These are phyloP conservation scores for Actinidia chinensis DNA, from an alignment of 179 eudicot genomes.

Conservation along the genomic window DNA sequence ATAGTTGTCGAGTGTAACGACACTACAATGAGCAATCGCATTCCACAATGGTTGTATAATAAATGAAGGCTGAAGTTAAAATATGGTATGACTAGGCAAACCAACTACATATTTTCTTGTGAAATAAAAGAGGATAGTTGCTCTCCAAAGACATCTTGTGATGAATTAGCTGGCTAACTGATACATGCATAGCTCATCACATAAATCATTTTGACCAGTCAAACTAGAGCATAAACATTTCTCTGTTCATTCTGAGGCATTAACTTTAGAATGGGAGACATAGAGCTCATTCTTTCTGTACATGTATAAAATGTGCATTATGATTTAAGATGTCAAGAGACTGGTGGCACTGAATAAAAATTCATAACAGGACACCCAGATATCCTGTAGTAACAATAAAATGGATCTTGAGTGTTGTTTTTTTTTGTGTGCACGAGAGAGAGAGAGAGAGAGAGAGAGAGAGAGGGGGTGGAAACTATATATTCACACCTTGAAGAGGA, in stretches of 20 bases:
- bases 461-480: background rate
- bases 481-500: conserved; percentile 87
- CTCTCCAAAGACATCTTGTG: background rate
- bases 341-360: background rate
- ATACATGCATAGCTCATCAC: background rate
- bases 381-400: background rate
- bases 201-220: background rate
- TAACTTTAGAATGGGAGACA: background rate
- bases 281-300: background rate
- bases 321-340: background rate
- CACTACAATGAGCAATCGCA: background rate
- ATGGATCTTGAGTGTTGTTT: too few relatives aligned
- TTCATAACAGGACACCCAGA: background rate
- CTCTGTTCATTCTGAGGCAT: background rate
- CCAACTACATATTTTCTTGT: background rate
- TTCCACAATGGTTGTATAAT: background rate
- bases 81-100: background rate
- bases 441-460: background rate
- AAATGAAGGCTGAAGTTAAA: background rate
- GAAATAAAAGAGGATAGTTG: background rate
- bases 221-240: background rate
- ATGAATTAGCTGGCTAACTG: background rate
- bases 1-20: background rate
- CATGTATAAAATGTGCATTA: background rate
- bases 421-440: too few relatives aligned